Base-by-base conservation (phyloP, 176 grass and related monocot genomes). In the Oryza nivara region DNA sequence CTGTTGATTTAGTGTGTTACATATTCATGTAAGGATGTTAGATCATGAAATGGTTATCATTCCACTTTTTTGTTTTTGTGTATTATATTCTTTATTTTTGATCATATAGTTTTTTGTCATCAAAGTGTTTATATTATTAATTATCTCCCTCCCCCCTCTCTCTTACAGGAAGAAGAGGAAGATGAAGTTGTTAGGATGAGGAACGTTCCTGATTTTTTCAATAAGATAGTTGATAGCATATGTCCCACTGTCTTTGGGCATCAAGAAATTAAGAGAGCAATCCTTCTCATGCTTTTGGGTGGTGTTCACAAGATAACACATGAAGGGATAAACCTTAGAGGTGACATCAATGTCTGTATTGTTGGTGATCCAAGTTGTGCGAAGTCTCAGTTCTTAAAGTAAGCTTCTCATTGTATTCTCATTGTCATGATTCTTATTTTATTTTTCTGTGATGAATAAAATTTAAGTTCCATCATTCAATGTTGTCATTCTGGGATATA, bases 281-380 rank as follows among this genome's bases (percentile, higher is more conserved):
- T 94, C 56, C 83, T 96, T 63, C 91, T 99, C 75, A 96, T 96
- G 93, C 86, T 99, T 90, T 84, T 99, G 89, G 96, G 96, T 60
- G 96, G 96, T 44, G 96, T 99, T 72, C 96, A 96, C 88, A 99
- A 99, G 84, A 77, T 92, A 80, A 99, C 96, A 43, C 93, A 99
- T 90, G 93, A 99, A 95, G 93, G 96, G 67, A 99, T 99, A 68
- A 99, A 99, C 78, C 93, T 99, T 78, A 92, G 93, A 88, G 96
- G 93, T 43, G 96, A 99, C 92, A 86, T 99, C 80, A 99, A 99
- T 82, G 89, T 99, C 25, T 99, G 96, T 47, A 99, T 99, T 89
- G 96, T 99, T 86, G 96, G 96, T n/a, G 93, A 99, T 85, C 93
- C 93, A 74, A 99, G 96, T 80, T 99, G 96, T 60, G 96, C 96